phyloP scores from a whole-genome alignment of 768 basidiomycete species.

The Aureoboletus auriporus region DNA sequence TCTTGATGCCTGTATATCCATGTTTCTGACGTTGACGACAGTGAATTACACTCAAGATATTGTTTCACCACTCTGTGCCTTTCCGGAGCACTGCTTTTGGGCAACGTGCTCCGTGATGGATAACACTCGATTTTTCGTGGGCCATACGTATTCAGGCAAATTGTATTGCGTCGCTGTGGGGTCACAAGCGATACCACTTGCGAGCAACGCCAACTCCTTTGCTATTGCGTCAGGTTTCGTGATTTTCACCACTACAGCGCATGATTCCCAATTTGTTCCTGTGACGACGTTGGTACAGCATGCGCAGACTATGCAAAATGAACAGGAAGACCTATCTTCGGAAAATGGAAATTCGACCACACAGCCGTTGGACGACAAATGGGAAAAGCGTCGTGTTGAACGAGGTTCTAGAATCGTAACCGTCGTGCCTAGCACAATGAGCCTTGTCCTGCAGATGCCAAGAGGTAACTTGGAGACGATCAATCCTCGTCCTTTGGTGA shows the following conservation, averaged over 20 bases:
- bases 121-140: conserved; percentile 45
- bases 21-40: conserved; percentile 9
- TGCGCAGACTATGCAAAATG: conserved; percentile 11
- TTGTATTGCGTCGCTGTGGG: conserved; percentile 46
- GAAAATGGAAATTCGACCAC: conserved; percentile 20
- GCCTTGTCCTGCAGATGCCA: conserved; percentile 94
- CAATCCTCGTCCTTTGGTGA: conserved; percentile 86
- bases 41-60: conserved; percentile 19
- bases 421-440: conserved; percentile 84
- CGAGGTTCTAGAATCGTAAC: conserved; percentile 87
- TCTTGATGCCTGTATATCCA: neutral
- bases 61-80: conserved; percentile 29
- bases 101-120: conserved; percentile 27
- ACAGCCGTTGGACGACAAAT: conserved; percentile 27
- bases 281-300: conserved; percentile 10
- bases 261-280: conserved; percentile 76
- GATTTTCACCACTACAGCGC: conserved; percentile 79
- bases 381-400: conserved; percentile 81
- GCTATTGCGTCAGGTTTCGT: conserved; percentile 69
- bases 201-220: conserved; percentile 67
- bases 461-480: conserved; percentile 96
- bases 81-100: conserved; percentile 61
- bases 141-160: conserved; percentile 62
- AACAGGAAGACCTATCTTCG: conserved; percentile 15
- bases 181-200: conserved; percentile 32